Evolutionary conservation across 805 yeast species (phyloP), one percentile per base, ranked within the genome.

Genomic region (Ogataea ganodermae): DNA sequence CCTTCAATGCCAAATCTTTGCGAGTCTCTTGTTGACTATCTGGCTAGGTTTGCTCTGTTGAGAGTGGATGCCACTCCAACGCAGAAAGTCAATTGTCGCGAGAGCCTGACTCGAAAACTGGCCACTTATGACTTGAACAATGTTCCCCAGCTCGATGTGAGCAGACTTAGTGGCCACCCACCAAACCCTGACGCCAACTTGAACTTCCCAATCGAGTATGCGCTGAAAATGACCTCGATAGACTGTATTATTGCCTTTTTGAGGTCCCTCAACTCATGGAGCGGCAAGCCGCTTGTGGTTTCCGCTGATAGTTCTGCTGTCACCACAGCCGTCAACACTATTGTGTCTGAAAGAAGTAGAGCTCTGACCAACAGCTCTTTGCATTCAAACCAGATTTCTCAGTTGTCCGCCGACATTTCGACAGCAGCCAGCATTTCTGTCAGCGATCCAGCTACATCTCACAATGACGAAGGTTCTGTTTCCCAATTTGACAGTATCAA

Each of bases 401-500:
- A 20, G 26, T 48, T 17, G 17, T 59, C 67, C 2, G 49, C 60
- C 6, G 56, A 57, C 10, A 46, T 45, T 9, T 63, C 67, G 4
- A 52, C 53, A 9, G 43, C 42, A 16, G 35, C 55, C 4, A 58
- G 52, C 30, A 26, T 53, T 1, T 36, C 55, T 26, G 54, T 42
- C 3, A 52, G 49, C 14, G 56, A 52, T 3, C 46, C 50, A 1
- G 50, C 48, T 8, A 37, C 51, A 5, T 40, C 55, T 3, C 44
- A 44, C 17, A 39, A 22, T 13, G 57, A 52, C 22, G 57, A 49
- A 9, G 43, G 39, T 5, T 53, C 58, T 30, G 84, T 77, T 1
- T 76, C 79, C 17, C 95, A 89, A 65, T 92, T 94, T 66, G 97
- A 91, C 57, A 81, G 76, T 42, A 76, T 84, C 55, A 95, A 94